Evolutionary conservation across 768 basidiomycete genomes (phyloP), one percentile per base, ranked within the genome.

Genomic region (Auriscalpium orientale): DNA sequence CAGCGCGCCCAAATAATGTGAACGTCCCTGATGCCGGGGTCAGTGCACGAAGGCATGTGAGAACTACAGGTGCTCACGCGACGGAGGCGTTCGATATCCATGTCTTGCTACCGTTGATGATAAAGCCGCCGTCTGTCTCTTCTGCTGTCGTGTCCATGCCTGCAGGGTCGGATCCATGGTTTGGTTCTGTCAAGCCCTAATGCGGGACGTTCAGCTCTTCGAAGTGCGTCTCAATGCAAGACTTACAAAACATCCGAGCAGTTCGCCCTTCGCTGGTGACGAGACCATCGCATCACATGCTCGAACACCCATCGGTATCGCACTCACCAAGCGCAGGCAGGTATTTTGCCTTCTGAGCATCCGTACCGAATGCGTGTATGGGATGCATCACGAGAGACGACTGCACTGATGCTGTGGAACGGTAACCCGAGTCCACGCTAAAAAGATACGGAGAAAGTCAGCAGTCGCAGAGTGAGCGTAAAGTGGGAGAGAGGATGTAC

Each of bases 371-470:
- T 64, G 89, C 85, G 66, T 89, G 72, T 62, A 92, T 90, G 9
- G 87, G 94, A 66, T 95, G 91, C 95, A 99, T 99, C 12, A 95
- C 92, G 28, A 99, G 81, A 18, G 92, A 95, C 1, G 90, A 92
- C 69, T 98, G 95, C 3, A 98, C 95, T 16, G 94, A 97, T 59
- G 93, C 85, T 4, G 86, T 95, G 5, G 91, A 95, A 22, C 95
- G 89, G 66, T 97, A 98, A 0, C 95, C 95, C 2, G 95, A 98
- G 67, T 99, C 95, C 40, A 98, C 85, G 59, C 95, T 93, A 62
- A 0, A 51, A 18, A 38, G 33, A 6, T 9, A 35, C 4, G n/a
- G 16, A 10, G 44, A 16, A 54, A 38, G 38, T 8, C 6, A 40
- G 33, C n/a, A 45, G 18, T 7, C 12, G 7, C 8, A 22, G 7